Base-by-base conservation (phyloP, 495 filamentous ascomycete species). In the Xylaria cubensis region DNA sequence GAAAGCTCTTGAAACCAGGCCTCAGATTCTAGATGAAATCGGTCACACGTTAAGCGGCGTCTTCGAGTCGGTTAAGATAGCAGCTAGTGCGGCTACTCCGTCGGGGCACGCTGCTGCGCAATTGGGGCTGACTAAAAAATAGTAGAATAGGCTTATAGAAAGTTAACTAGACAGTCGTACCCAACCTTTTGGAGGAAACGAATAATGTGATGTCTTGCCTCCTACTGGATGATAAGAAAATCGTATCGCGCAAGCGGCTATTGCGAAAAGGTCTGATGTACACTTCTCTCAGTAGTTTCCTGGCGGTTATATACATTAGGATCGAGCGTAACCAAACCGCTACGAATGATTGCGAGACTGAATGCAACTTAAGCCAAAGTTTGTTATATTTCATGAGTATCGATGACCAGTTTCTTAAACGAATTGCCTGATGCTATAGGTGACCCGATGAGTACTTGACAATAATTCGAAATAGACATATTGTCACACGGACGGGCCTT, bases 1-100 rank as follows among this genome's bases (percentile, higher is more conserved):
- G 46, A 78, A 78, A 39, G 72, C 67, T 21, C 67, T 72, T 24
- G 71, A 77, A 46, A 66, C 59, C 29, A 67, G 72, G 26, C 76
- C 76, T 7, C 55, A 74, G 29, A 42, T 78, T 17, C 71, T 70
- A 39, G 73, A 74, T 36, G 78, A 77, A 1, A 71, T 77, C 15
- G 76, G 78, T 1, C 76, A 75, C 39, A 70, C 76, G 10, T 70
- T 78, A 9, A 76, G 73, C 15, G 75, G 76, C 8, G 76, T 80
- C 26, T 80, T 79, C 50, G 77, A 79, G 69, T 76, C 67, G 32
- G 76, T 79, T 21, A 79, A 79, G 53, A 71, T 69, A 6, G 77
- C 77, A 41, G 75, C 77, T 15, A 76, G 77, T 56, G 63, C 77
- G 0, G 77, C 77, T n/a, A 76, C 77, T 12, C 77, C 77, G 13